Conservation (phyloP, 2,329 filamentous ascomycete species). For the Fonsecaea monophora region DNA sequence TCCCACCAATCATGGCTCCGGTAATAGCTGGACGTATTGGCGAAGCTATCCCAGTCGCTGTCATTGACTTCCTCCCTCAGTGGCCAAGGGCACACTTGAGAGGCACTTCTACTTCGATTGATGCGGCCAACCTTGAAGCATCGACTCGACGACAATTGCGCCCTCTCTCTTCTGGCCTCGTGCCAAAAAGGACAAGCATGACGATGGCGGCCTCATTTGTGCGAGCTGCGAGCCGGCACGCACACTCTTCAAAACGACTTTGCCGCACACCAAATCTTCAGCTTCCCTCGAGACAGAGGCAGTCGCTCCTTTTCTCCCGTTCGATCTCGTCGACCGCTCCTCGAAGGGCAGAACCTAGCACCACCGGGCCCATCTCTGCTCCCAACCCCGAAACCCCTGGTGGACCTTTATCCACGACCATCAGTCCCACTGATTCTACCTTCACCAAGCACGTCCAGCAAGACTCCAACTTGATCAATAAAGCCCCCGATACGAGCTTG, state of each 20-base stretch:
- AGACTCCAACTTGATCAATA: conserved; percentile 48
- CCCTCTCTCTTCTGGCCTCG: conserved; percentile 32
- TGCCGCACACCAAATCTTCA: conserved; percentile 60
- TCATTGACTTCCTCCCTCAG: conserved; percentile 13
- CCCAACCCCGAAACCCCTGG: conserved; percentile 42
- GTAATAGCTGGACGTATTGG: conserved; percentile 15
- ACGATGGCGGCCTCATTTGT: conserved; percentile 68
- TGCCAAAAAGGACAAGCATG: conserved; percentile 45
- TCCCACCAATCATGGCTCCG: not conserved
- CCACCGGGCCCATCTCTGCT: conserved; percentile 43
- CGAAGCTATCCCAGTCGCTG: conserved; percentile 11
- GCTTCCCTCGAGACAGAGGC: conserved; percentile 28
- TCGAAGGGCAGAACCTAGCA: conserved; percentile 55
- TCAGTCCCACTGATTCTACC: conserved; percentile 64
- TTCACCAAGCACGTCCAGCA: conserved; percentile 57
- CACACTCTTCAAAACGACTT: conserved; percentile 64
- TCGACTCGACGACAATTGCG: conserved; percentile 21
- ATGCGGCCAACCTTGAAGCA: conserved; percentile 28
- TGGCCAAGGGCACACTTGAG: conserved; percentile 11
- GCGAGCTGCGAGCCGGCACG: conserved; percentile 59
- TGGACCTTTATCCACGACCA: conserved; percentile 53
- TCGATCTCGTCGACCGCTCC: conserved; percentile 63
- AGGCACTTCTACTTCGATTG: conserved; percentile 26
- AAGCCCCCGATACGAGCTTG: conserved; percentile 51
- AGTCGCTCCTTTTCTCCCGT: conserved; percentile 49